A percentile compares a stretch with the other conserved stretches of the same genome.
phyloP scores from a whole-genome alignment of 192 early-diverging fungal species.

The Haplosporangium gracile region DNA sequence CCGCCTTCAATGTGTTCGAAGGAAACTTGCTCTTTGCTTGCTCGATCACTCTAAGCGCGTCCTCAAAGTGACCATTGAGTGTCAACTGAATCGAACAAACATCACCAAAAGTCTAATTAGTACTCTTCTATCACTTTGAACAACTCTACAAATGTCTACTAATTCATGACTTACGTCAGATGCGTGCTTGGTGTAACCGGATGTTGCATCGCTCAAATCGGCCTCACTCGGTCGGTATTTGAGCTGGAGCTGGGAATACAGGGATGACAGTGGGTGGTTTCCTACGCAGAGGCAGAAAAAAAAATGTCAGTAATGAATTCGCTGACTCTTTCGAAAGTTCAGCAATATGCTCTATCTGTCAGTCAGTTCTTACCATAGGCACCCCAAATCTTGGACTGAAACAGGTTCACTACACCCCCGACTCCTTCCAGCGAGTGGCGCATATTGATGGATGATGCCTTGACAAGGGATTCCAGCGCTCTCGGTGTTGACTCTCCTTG shows the following conservation, averaged over 20 bases:
- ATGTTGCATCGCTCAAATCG: conserved; percentile 37
- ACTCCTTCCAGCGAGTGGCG: conserved; percentile 26
- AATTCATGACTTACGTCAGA: conserved; percentile 27
- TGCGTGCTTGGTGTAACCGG: conserved; percentile 26
- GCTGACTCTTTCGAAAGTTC: background rate
- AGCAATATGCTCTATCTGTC: background rate
- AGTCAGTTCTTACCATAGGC: conserved; percentile 26
- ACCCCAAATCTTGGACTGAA: conserved; percentile 41
- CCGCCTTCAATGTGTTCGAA: conserved; percentile 22
- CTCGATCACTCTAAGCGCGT: conserved; percentile 26
- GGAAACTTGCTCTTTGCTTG: conserved; percentile 35
- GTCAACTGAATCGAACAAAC: conserved; percentile 13
- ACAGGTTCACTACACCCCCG: conserved; percentile 20
- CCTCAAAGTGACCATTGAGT: conserved; percentile 18
- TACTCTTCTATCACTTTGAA: background rate
- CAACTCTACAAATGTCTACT: background rate
- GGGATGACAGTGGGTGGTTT: conserved; percentile 20
- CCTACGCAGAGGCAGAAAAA: conserved; percentile 12
- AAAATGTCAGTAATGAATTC: background rate
- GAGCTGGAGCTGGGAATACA: conserved; percentile 46
- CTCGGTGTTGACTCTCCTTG: conserved; percentile 32
- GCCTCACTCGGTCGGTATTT: conserved; percentile 25
- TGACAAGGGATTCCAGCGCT: conserved; percentile 27
- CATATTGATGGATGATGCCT: conserved; percentile 35
- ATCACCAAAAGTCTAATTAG: background rate